phyloP scores from a whole-genome alignment of 2,329 filamentous ascomycete genomes.

The Monosporascus sp. region DNA sequence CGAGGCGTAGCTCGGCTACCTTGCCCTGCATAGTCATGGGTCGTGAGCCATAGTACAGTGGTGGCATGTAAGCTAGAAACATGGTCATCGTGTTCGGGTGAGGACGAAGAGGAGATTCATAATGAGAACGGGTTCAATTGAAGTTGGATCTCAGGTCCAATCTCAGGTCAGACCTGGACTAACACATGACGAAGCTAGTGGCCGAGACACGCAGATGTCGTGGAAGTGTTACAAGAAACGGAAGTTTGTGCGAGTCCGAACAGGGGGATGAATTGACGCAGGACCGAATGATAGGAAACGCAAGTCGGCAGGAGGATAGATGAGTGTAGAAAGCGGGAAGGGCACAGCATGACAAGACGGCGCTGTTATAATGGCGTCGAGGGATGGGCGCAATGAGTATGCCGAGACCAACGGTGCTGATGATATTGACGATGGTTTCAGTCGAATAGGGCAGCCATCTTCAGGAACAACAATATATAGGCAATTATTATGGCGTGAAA shows the following conservation, averaged over 20 bases:
- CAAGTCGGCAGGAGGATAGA: too few relatives aligned
- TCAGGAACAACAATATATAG: neutral
- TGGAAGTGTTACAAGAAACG: neutral
- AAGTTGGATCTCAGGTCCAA: neutral
- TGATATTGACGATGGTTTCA: neutral
- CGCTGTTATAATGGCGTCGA: neutral
- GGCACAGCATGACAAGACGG: neutral
- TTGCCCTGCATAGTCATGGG: slow-evolving; percentile 78
- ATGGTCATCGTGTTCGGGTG: slow-evolving; percentile 30
- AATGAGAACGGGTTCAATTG: slow-evolving; percentile 4
- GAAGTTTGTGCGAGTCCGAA: neutral
- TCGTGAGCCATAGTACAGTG: slow-evolving; percentile 38
- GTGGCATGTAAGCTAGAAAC: slow-evolving; percentile 50
- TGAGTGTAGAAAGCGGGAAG: too few relatives aligned
- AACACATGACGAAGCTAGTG: slow-evolving; percentile 2
- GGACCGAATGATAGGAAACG: too few relatives aligned
- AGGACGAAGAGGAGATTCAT: slow-evolving; percentile 14
- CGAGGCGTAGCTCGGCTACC: slow-evolving; percentile 91
- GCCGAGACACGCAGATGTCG: slow-evolving; percentile 9
- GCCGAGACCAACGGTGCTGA: neutral
- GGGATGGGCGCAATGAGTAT: neutral
- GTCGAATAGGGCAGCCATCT: neutral
- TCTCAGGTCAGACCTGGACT: neutral
- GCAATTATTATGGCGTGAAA: slow-evolving; percentile 3
- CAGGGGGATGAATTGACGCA: neutral